Base-by-base conservation (phyloP, 495 filamentous ascomycete species). In the Hapsidospora chrysogenum region DNA sequence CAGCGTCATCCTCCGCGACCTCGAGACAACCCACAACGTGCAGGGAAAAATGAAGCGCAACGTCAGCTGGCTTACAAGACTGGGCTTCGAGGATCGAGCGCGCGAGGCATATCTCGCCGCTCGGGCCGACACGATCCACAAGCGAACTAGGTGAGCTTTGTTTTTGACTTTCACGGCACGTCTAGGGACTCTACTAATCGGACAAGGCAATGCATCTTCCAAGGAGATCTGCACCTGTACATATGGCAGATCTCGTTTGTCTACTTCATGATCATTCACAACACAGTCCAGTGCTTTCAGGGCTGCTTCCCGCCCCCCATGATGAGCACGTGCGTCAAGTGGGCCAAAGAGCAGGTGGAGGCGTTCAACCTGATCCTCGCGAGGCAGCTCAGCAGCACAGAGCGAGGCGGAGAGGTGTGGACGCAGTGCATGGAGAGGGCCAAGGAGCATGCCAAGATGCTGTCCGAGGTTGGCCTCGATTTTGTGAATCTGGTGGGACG, bases 161-260 rank as follows among this genome's bases (percentile, higher is more conserved):
- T 21, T 26, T 33, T 21, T 5, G 10, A 5, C 4, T 21, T 10
- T 4, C n/a, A n/a, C n/a, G n/a, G n/a, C n/a, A n/a, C n/a, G n/a
- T n/a, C n/a, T n/a, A n/a, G n/a, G n/a, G n/a, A n/a, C n/a, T n/a
- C n/a, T n/a, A n/a, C n/a, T n/a, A n/a, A n/a, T n/a, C n/a, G n/a
- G n/a, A n/a, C n/a, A 38, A 89, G 85, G 41, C 80, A 85, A 63
- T 92, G 85, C 49, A 76, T 87, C 38, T 95, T 96, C 54, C 84
- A 92, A 53, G 89, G 89, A 22, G 76, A 92, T 46, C 71, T 96
- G 4, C 80, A 77, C 11, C 69, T 81, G 7, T 95, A 99, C 56
- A 85, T 96, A 47, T 92, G 80, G 60, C 80, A 93, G 51, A 68
- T 99, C n/a, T 87, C 89, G 3, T 92, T 80, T 41, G 85, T 95